These are phyloP conservation scores for Syzygium syzygioides DNA, from an alignment of 441 rosid species.

Conservation along the genomic window DNA sequence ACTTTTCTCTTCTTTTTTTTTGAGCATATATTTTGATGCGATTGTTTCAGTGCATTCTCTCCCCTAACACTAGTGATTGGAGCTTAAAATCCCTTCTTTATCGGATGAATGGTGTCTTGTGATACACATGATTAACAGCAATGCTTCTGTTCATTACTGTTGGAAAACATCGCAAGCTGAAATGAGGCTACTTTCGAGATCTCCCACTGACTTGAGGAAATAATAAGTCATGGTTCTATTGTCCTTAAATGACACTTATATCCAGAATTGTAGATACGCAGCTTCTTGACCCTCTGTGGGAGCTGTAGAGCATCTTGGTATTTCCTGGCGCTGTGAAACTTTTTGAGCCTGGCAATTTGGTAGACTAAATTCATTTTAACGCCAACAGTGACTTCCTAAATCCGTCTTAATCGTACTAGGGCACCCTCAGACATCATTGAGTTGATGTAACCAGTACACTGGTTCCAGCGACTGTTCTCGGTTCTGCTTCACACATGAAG, in stretches of 20 bases:
- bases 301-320: neutral
- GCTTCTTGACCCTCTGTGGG: neutral
- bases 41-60: neutral
- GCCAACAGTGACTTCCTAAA: neutral
- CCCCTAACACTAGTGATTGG: neutral
- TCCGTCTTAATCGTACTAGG: neutral
- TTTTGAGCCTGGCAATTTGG: neutral
- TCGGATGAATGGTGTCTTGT: neutral
- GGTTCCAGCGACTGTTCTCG: neutral
- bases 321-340: neutral
- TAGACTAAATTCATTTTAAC: neutral
- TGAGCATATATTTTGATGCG: neutral
- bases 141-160: neutral
- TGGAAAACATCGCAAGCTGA: neutral
- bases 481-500: neutral
- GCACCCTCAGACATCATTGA: neutral
- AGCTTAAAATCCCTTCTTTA: neutral
- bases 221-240: neutral
- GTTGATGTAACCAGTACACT: neutral
- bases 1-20: neutral
- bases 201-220: neutral
- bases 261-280: neutral
- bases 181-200: neutral
- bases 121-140: neutral
- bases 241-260: neutral